phyloP scores from a whole-genome alignment of 2,329 filamentous ascomycete species.

The Paramyrothecium roridum region DNA sequence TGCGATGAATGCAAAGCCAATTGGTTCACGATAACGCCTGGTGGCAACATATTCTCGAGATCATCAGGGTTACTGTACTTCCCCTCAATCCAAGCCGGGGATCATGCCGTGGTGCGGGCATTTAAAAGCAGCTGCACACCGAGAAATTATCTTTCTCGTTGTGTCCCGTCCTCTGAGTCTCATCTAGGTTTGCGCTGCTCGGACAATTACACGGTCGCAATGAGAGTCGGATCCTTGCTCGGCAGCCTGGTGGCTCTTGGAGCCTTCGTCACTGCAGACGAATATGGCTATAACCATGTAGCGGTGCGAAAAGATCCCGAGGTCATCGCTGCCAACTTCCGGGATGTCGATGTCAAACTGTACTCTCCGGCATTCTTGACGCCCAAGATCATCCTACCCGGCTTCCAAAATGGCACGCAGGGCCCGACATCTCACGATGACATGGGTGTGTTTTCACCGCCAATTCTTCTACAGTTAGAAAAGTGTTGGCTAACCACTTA shows the following conservation, averaged over 20 bases:
- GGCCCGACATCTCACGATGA: slow-evolving; percentile 11
- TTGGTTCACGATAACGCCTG: not conserved
- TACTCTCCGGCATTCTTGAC: slow-evolving; percentile 10
- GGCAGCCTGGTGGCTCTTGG: slow-evolving; percentile 5
- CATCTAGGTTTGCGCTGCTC: not conserved
- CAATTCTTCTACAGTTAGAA: not conserved
- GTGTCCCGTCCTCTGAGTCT: not conserved
- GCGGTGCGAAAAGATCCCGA: slow-evolving; percentile 5
- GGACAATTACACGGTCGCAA: not conserved
- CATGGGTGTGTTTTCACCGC: slow-evolving; percentile 7
- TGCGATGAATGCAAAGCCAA: not conserved
- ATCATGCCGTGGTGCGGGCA: not conserved
- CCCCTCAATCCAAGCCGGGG: not conserved
- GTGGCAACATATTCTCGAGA: not conserved
- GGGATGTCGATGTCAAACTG: slow-evolving; percentile 11
- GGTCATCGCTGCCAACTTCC: slow-evolving; percentile 4
- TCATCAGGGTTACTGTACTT: not conserved
- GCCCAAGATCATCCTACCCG: slow-evolving; percentile 6
- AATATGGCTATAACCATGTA: slow-evolving; percentile 13
- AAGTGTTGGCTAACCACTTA: not conserved
- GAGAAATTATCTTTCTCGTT: not conserved
- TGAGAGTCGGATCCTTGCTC: slow-evolving; percentile 2
- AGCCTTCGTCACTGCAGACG: slow-evolving; percentile 3
- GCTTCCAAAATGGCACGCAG: slow-evolving; percentile 12
- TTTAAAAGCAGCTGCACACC: not conserved